These are phyloP conservation scores for Inosperma sp. DNA, from an alignment of 768 basidiomycete species.

Conservation along the genomic window DNA sequence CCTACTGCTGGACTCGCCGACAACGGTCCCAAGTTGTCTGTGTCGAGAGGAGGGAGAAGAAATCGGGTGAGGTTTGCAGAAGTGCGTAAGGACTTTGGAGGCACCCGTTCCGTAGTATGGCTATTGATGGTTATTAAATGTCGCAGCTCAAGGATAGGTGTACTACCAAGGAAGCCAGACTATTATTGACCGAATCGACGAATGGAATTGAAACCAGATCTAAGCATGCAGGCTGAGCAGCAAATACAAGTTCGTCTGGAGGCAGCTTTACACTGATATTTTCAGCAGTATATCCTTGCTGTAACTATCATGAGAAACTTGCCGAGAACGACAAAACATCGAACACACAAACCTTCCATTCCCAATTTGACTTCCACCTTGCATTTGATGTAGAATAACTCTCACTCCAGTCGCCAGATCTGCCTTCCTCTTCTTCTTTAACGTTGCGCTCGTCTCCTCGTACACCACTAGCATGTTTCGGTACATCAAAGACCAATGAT, in stretches of 20 bases:
- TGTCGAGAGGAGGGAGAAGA: too few relatives aligned
- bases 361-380: constrained; percentile 55
- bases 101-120: too few relatives aligned
- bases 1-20: too few relatives aligned
- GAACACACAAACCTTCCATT: constrained; percentile 53
- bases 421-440: constrained; percentile 31
- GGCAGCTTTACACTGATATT: constrained; percentile 59
- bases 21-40: too few relatives aligned
- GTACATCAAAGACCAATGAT: constrained; percentile 81
- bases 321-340: background rate
- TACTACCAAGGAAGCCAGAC: constrained; percentile 43
- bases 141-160: too few relatives aligned
- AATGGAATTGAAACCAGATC: constrained; percentile 35
- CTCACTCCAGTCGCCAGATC: constrained; percentile 36
- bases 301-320: background rate
- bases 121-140: constrained; percentile 1
- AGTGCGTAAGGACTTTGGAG: too few relatives aligned
- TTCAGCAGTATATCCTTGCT: constrained; percentile 70
- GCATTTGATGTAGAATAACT: constrained; percentile 68
- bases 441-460: constrained; percentile 56
- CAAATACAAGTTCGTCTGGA: constrained; percentile 20
- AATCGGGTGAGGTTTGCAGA: too few relatives aligned
- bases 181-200: constrained; percentile 35
- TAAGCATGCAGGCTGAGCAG: constrained; percentile 16
- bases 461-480: constrained; percentile 57